A percentile compares a stretch with the other conserved stretches of the same genome.
Evolutionary conservation across 2,329 filamentous ascomycete species (phyloP).

Genomic region (Clarireedia monteithiana): DNA sequence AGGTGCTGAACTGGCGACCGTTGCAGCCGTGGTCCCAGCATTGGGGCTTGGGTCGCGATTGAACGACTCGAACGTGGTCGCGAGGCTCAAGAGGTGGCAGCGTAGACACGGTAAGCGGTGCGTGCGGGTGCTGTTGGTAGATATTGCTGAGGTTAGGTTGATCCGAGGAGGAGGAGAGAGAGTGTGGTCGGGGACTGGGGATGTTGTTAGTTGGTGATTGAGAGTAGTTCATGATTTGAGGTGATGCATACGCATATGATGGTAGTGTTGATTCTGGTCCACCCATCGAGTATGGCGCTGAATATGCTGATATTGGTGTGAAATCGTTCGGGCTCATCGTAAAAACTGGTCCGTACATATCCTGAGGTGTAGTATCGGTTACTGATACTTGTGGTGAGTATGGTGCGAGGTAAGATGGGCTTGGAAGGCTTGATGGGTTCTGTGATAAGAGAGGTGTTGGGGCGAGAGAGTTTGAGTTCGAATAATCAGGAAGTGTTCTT

Average conservation of each 20-base stretch:
- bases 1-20: slow-evolving; percentile 89
- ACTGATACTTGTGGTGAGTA: slow-evolving; percentile 22
- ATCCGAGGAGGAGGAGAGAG: slow-evolving; percentile 25
- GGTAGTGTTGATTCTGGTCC: slow-evolving; percentile 17
- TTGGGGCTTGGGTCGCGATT: slow-evolving; percentile 81
- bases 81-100: slow-evolving; percentile 2
- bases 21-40: slow-evolving; percentile 98
- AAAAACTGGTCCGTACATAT: slow-evolving; percentile 28
- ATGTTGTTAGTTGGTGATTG: slow-evolving; percentile 4
- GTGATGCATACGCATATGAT: slow-evolving; percentile 19
- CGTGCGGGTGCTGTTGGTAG: slow-evolving; percentile 21
- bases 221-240: not conserved
- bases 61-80: slow-evolving; percentile 58
- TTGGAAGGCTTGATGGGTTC: slow-evolving; percentile 21
- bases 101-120: not conserved
- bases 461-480: slow-evolving; percentile 21
- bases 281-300: slow-evolving; percentile 22
- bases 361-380: slow-evolving; percentile 17
- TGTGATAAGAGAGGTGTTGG: slow-evolving; percentile 27
- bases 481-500: slow-evolving; percentile 23
- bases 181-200: slow-evolving; percentile 22
- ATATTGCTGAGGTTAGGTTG: slow-evolving; percentile 13
- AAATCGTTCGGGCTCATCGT: slow-evolving; percentile 27
- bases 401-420: slow-evolving; percentile 23
- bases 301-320: slow-evolving; percentile 20